A percentile compares a stretch with the other conserved stretches of the same genome.
Evolutionary conservation across 495 filamentous ascomycete species (phyloP).

Genomic region (Penicillium silybi): DNA sequence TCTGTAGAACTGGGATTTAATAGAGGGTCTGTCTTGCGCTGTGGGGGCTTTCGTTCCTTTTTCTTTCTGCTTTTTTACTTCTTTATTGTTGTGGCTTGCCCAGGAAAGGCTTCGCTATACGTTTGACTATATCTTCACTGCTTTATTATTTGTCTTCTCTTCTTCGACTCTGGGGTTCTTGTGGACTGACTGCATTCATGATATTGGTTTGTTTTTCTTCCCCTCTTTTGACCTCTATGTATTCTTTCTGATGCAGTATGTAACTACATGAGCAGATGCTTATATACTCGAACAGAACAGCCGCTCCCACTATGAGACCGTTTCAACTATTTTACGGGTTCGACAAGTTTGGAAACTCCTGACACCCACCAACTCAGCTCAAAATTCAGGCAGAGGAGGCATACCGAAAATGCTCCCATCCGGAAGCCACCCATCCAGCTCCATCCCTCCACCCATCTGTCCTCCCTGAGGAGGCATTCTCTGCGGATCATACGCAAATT

Average conservation of each 20-base stretch:
- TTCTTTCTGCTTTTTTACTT: background rate
- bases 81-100: background rate
- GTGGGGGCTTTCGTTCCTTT: background rate
- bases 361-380: background rate
- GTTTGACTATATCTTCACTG: background rate
- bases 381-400: conserved; percentile 34
- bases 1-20: background rate
- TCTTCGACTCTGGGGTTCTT: background rate
- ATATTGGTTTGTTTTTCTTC: background rate
- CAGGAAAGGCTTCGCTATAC: background rate
- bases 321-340: background rate
- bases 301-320: background rate
- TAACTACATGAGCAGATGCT: background rate
- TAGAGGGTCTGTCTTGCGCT: background rate
- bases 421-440: conserved; percentile 37
- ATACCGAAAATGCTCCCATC: conserved; percentile 34
- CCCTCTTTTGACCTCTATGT: background rate
- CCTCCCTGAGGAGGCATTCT: conserved; percentile 13
- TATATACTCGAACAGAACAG: background rate
- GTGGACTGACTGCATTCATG: background rate
- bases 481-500: conserved; percentile 29
- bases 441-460: conserved; percentile 23
- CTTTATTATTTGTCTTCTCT: background rate
- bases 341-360: background rate
- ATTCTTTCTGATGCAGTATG: background rate